Base-by-base conservation (phyloP, 768 basidiomycete genomes). In the Mycena indigotica region DNA sequence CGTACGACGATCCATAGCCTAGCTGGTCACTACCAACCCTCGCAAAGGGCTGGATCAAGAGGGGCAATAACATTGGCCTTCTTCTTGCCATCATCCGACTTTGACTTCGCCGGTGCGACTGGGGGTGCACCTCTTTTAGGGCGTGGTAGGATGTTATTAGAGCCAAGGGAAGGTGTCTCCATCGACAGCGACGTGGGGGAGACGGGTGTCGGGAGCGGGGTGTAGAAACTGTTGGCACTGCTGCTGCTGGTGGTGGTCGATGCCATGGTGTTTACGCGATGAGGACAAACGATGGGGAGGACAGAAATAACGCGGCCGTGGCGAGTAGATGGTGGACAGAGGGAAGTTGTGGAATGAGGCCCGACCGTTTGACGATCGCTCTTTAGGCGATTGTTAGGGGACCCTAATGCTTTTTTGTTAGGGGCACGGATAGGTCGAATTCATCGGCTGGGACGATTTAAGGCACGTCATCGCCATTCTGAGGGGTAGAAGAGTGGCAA, bases 121-220 rank as follows among this genome's bases (percentile, higher is more conserved):
- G 48, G 55, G 16, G 58, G 62, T 10, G 58, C 57, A 24, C 62
- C 62, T 19, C 61, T 56, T 54, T 58, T 62, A 28, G 61, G 61
- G 28, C 44, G 61, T 5, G 61, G 61, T 32, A 63, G 61, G 28
- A 59, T 23, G 4, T 52, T 51, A 55, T 53, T 40, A 28, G 55
- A 57, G 45, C 61, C 61, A 13, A 56, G 55, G 1, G 61, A 62
- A 24, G 61, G 61, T 41, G 61, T 58, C 55, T 53, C 52, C 48
- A 63, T 58, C 26, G 57, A 56, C 26, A 63, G 55, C 26, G 54
- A 44, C 2, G 45, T 21, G 13, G 55, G 57, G 4, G 54, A 50
- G 16, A 63, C 57, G 29, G 61, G 61, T 21, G 46, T 29, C 4
- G 61, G 61, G 35, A 58, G 53, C 8, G 57, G 38, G 25, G 12